Conservation (phyloP, 2,329 filamentous ascomycete genomes). For the Colletotrichum sp. region DNA sequence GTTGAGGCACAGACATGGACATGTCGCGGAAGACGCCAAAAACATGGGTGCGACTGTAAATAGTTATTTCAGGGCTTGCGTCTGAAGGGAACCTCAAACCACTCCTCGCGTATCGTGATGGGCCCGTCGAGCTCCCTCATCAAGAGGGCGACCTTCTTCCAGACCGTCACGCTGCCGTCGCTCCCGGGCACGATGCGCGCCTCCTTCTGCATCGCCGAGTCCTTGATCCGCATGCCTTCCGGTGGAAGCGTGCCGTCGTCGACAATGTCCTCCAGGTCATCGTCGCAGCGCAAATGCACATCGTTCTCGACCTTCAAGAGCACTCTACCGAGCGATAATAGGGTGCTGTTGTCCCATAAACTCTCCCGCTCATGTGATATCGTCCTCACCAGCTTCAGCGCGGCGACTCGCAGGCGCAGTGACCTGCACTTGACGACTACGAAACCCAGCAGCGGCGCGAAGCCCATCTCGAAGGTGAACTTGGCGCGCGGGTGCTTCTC, state of each 20-base stretch:
- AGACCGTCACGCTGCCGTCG: neutral
- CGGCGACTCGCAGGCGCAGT: slow-evolving; percentile 36
- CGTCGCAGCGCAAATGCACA: slow-evolving; percentile 27
- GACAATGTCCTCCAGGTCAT: slow-evolving; percentile 13
- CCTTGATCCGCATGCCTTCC: slow-evolving; percentile 30
- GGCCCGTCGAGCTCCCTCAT: slow-evolving; percentile 1
- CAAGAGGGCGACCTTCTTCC: neutral
- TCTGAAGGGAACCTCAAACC: neutral
- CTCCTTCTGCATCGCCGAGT: slow-evolving; percentile 16
- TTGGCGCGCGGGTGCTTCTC: slow-evolving; percentile 18
- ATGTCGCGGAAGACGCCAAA: neutral
- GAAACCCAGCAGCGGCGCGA: slow-evolving; percentile 40
- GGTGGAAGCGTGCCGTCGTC: slow-evolving; percentile 27
- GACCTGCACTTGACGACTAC: slow-evolving; percentile 42
- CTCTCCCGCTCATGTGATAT: slow-evolving; percentile 36
- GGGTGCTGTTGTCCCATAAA: slow-evolving; percentile 37
- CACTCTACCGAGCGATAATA: slow-evolving; percentile 35
- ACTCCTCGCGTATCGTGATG: neutral
- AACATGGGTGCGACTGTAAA: neutral
- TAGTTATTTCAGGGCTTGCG: neutral
- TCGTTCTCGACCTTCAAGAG: slow-evolving; percentile 45
- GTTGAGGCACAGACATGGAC: neutral
- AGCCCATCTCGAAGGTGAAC: slow-evolving; percentile 48
- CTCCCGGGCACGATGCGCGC: neutral
- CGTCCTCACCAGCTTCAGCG: slow-evolving; percentile 33